Base-by-base conservation (phyloP, 1,139 yeast species). In the Chernovozyma aurita region DNA sequence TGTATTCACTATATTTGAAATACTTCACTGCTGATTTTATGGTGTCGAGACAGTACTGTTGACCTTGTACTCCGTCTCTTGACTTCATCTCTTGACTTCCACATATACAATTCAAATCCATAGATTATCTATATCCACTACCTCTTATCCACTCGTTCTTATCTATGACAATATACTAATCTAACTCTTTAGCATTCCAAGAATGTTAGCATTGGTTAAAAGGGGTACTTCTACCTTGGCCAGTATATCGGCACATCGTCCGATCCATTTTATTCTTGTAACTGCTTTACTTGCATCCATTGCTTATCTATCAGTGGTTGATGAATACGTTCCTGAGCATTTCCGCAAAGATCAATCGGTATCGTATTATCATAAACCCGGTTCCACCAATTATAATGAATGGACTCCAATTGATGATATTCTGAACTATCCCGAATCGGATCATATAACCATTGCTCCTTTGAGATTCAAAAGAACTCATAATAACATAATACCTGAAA, bases 191-290 rank as follows among this genome's bases (percentile, higher is more conserved):
- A 20, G 22, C 22, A 20, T 20, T 9, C 22, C 28, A 14, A 24
- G 9, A 13, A 60, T 61, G 64, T 57, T 61, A 43, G 49, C 53
- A 35, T 45, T 55, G 24, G 42, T 67, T 46, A 58, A 64, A 36
- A 51, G 52, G 44, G 53, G 57, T 35, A 63, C 69, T 28, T 55
- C 70, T 39, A 58, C 62, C 32, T 50, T 82, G 42, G 85, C 95
- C 26, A 75, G 72, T 45, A 59, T 73, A 30, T 79, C 92, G 34
- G 95, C 96, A 16, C 78, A 77, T 46, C 77, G 82, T 51, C 99
- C 99, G 24, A 87, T 92, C 48, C 98, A 92, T 59, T 77, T 90
- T 41, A 80, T 92, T 41, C 79, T 88, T 35, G 55, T 79, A 44
- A 76, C 90, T 14, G 74, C 94, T 21, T 63, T 87, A 38, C 62